Conservation (phyloP, 164 flowering plant species). For the Magnolia officinalis region DNA sequence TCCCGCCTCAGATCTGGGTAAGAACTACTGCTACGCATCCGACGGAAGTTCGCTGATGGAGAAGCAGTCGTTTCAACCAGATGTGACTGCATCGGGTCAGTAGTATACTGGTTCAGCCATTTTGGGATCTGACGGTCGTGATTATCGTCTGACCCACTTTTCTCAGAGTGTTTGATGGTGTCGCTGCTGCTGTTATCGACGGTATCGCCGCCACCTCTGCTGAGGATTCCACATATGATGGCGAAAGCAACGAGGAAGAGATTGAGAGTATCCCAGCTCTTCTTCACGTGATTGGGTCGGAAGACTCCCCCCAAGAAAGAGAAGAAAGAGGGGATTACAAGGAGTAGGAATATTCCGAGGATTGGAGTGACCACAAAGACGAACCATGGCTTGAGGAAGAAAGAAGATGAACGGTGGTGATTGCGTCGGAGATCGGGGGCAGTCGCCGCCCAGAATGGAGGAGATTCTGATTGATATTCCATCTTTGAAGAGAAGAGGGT, state of each 20-base stretch:
- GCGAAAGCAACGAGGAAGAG: slow-evolving; percentile 65
- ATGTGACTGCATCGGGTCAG: background rate
- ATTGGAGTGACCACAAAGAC: background rate
- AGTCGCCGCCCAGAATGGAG: background rate
- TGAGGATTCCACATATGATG: slow-evolving; percentile 67
- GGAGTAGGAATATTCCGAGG: slow-evolving; percentile 25
- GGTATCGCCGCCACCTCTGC: slow-evolving; percentile 12
- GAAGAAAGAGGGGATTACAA: slow-evolving; percentile 35
- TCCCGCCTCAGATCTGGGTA: slow-evolving; percentile 69
- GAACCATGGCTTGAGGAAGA: background rate
- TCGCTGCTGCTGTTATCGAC: background rate
- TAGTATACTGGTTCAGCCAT: slow-evolving; percentile 34
- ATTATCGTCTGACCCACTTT: background rate
- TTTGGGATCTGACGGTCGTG: slow-evolving; percentile 9
- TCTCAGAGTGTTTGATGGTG: background rate
- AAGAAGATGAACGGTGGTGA: slow-evolving; percentile 7
- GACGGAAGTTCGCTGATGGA: background rate
- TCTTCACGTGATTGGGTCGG: slow-evolving; percentile 45
- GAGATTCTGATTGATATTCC: too few relatives aligned
- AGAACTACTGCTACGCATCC: slow-evolving; percentile 63
- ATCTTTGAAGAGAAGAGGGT: too few relatives aligned
- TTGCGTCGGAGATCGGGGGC: background rate
- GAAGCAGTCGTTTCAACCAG: background rate
- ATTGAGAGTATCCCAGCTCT: slow-evolving; percentile 66
- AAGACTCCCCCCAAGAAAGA: slow-evolving; percentile 37